Evolutionary conservation across 176 grass and related monocot species (phyloP), one percentile per base, ranked within the genome.

Genomic region (Stipa capillata): DNA sequence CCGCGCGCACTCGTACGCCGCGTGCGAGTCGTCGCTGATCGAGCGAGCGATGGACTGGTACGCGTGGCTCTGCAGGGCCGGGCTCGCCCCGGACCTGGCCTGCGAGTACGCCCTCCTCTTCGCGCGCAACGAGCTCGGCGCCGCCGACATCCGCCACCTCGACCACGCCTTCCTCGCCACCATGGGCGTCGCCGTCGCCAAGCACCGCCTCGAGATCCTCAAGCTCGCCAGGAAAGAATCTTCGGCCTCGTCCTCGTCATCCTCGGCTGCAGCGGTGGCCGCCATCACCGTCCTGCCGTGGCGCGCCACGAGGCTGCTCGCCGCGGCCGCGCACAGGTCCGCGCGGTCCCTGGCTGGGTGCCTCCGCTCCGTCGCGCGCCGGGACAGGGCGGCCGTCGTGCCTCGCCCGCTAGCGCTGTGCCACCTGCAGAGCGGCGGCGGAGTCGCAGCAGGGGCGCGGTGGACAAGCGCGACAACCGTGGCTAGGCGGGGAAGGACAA

Each of bases 171-270:
- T 92, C 85, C 84, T 97, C 61, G 77, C 82, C 66, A 80, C 67
- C 89, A 94, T 97, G 91, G 94, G 94, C 65, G 80, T 97, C 72
- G 14, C 89, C 82, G 69, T 97, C 53, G 91, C 91, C 65, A 97
- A 97, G 82, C 94, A 97, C 84, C 83, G 94, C 54, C 85, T 97
- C 65, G 76, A 92, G 72, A 97, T 97, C 80, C 91, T 97, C 55
- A 94, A 90, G 70, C 87, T 94, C 53, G 85, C 89, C 31, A 66
- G 67, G 44, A 89, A 48, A 18, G 75, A 90, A 0, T 32, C 48
- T 0, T 37, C 85, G 3, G 28, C 70, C 32, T 42, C 31, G n/a
- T n/a, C n/a, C n/a, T n/a, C n/a, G n/a, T n/a, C n/a, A n/a, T n/a
- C n/a, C n/a, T n/a, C n/a, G n/a, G n/a, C n/a, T n/a, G n/a, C n/a